phyloP scores from a whole-genome alignment of 352 stramenopile genomes.

The Pythium phragmiticola region DNA sequence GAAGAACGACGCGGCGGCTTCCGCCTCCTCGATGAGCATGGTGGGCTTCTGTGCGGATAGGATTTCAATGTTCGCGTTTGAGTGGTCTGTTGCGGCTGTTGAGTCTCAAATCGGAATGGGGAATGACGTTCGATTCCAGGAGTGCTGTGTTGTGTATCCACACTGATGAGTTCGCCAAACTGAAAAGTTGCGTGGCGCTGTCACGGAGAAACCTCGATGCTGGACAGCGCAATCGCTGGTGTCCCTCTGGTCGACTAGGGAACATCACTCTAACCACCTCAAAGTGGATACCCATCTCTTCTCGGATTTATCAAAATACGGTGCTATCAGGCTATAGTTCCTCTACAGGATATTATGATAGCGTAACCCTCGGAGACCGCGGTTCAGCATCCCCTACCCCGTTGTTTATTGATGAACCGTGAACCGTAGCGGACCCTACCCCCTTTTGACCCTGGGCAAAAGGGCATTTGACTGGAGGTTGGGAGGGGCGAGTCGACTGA shows the following conservation, averaged over 20 bases:
- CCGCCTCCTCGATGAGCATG: constrained; percentile 42
- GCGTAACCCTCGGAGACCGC: constrained; percentile 14
- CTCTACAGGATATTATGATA: not conserved
- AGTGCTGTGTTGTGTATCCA: not conserved
- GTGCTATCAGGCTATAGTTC: not conserved
- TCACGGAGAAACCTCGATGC: constrained; percentile 7
- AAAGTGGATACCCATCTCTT: constrained; percentile 16
- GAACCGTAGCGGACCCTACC: constrained; percentile 18
- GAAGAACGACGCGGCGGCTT: constrained; percentile 51
- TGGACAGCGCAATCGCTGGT: not conserved
- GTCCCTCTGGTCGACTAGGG: constrained; percentile 16
- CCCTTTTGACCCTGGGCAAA: not conserved
- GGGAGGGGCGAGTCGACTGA: constrained; percentile 7
- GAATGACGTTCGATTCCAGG: not conserved
- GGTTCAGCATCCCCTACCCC: constrained; percentile 11
- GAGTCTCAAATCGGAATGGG: not conserved
- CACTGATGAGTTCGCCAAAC: constrained; percentile 1
- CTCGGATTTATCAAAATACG: constrained; percentile 7
- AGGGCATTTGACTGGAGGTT: constrained; percentile 28
- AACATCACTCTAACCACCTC: not conserved
- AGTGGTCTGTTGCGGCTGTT: too few species aligned
- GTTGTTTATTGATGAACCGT: constrained; percentile 9
- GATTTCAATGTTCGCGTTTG: too few species aligned
- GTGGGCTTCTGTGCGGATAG: not conserved
- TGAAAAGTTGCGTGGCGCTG: constrained; percentile 17